phyloP scores from a whole-genome alignment of 139 green algal species.

The Pleodorina starrii region DNA sequence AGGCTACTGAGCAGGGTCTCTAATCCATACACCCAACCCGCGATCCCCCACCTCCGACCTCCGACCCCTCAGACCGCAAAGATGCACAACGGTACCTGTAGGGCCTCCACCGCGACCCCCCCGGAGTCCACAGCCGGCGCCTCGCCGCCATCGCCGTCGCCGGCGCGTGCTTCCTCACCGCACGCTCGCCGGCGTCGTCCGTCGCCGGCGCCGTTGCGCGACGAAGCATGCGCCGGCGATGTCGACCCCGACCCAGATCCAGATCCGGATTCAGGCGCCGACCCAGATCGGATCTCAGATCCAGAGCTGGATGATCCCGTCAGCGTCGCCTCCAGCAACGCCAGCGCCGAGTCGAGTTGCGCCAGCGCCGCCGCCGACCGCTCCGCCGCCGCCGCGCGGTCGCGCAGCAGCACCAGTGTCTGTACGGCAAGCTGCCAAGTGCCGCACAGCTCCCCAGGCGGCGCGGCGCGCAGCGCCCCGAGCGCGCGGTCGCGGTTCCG shows the following conservation, averaged over 20 bases:
- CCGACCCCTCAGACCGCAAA: too few relatives aligned
- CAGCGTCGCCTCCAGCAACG: neutral
- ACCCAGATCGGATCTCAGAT: neutral
- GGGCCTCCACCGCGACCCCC: neutral
- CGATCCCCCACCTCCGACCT: too few relatives aligned
- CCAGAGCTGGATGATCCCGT: neutral
- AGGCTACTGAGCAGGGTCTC: too few relatives aligned
- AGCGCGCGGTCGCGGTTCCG: neutral
- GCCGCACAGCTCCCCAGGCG: conserved; percentile 34
- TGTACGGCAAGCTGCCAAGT: conserved; percentile 17
- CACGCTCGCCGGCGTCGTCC: too few relatives aligned
- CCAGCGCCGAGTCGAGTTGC: conserved; percentile 11
- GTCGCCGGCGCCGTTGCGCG: too few relatives aligned
- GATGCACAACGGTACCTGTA: too few relatives aligned
- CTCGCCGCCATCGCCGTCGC: neutral
- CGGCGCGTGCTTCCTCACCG: neutral
- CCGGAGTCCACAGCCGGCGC: neutral
- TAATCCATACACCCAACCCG: too few relatives aligned
- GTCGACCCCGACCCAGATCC: neutral
- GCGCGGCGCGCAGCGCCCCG: neutral
- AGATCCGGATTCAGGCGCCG: conserved; percentile 2
- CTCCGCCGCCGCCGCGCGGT: neutral
- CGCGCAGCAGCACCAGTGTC: neutral
- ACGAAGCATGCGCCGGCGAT: too few relatives aligned
- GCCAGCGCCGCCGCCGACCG: neutral